A percentile compares a stretch with the other conserved stretches of the same genome.
These are phyloP conservation scores for Bryoerythrophyllum caledonicum DNA, from an alignment of 225 moss, liverwort and hornwort species.

Conservation along the genomic window DNA sequence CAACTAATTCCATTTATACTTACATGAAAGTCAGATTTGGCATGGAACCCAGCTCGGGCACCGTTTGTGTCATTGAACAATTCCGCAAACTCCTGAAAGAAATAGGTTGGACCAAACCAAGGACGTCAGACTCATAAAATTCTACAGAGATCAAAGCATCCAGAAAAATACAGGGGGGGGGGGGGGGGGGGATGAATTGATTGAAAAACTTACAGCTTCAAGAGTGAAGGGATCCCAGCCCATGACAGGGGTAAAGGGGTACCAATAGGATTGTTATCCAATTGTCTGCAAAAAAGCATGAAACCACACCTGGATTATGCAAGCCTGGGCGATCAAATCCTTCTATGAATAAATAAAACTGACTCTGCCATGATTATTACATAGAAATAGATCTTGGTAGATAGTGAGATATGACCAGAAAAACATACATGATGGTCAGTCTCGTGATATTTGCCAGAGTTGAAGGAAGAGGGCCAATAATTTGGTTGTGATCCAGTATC, in stretches of 20 bases:
- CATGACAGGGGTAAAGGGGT: slow-evolving; percentile 45
- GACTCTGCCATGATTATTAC: not conserved
- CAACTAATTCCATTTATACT: not conserved
- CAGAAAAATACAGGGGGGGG: not conserved
- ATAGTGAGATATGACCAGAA: not conserved
- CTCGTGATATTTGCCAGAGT: slow-evolving; percentile 35
- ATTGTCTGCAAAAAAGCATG: slow-evolving; percentile 49
- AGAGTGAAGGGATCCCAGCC: slow-evolving; percentile 33
- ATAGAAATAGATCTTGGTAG: not conserved
- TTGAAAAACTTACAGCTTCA: slow-evolving; percentile 63
- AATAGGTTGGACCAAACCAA: slow-evolving; percentile 1
- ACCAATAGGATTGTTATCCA: slow-evolving; percentile 64
- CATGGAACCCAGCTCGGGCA: slow-evolving; percentile 22
- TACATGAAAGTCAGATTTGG: slow-evolving; percentile 46
- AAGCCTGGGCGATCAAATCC: not conserved
- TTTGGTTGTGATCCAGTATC: slow-evolving; percentile 55
- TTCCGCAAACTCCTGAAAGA: slow-evolving; percentile 49
- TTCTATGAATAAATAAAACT: not conserved
- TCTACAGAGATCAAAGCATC: not conserved
- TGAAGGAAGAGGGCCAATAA: slow-evolving; percentile 52
- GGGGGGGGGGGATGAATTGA: not conserved
- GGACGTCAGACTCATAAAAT: not conserved
- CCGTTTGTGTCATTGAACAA: slow-evolving; percentile 29
- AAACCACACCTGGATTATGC: not conserved
- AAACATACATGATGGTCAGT: slow-evolving; percentile 67